A percentile compares a stretch with the other conserved stretches of the same genome.
phyloP scores from a whole-genome alignment of 2,329 filamentous ascomycete species.

The Huntiella abstrusa region DNA sequence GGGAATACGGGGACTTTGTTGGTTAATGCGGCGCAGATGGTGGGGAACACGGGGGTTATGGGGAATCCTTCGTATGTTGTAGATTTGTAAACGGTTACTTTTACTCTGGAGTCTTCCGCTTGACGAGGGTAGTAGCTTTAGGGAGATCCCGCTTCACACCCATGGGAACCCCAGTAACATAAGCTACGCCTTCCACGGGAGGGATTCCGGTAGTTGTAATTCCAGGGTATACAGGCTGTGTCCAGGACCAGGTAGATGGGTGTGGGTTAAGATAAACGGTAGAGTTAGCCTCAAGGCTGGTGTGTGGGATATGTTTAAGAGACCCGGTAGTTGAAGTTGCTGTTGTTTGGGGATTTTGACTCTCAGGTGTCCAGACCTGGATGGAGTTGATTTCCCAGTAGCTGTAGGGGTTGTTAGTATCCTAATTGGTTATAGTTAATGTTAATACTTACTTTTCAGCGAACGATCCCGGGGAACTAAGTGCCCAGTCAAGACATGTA shows the following conservation, averaged over 20 bases:
- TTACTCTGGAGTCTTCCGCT: background rate
- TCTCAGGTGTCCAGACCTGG: conserved; percentile 23
- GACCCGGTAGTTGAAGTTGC: background rate
- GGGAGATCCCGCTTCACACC: background rate
- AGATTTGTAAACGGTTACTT: background rate
- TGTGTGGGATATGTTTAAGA: conserved; percentile 4
- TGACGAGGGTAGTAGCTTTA: background rate
- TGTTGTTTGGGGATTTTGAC: conserved; percentile 2
- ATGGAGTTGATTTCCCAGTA: conserved; percentile 38
- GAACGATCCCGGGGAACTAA: conserved; percentile 1
- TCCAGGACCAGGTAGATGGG: conserved; percentile 4
- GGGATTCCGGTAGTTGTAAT: background rate
- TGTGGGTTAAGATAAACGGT: conserved; percentile 4
- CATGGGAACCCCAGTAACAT: background rate
- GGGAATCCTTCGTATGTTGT: conserved; percentile 21
- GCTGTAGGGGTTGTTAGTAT: conserved; percentile 14
- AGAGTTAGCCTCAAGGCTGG: background rate
- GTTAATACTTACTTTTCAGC: conserved; percentile 7
- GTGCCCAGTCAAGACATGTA: conserved; percentile 24
- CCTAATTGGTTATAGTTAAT: background rate
- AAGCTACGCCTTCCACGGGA: background rate
- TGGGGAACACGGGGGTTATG: conserved; percentile 31
- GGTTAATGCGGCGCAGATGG: conserved; percentile 39
- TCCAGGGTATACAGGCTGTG: background rate
- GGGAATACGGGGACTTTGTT: conserved; percentile 31